Base-by-base conservation (phyloP, 768 basidiomycete genomes). In the Tulasnella calospora region DNA sequence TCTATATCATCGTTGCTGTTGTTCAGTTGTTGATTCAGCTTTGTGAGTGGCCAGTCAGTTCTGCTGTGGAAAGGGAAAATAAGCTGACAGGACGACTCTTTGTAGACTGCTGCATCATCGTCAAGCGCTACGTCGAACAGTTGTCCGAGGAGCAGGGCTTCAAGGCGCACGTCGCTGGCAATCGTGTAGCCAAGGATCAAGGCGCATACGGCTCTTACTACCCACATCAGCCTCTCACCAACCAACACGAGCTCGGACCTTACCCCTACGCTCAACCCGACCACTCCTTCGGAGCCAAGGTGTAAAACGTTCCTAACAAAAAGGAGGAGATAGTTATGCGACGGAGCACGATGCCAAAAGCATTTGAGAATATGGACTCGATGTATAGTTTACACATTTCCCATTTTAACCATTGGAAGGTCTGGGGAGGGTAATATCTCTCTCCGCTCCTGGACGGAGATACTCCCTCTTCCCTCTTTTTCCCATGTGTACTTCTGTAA, bases 81-180 rank as follows among this genome's bases (percentile, higher is more conserved):
- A 0, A 44, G 35, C 41, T 75, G 19, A 75, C 17, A 9, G 21
- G 40, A 8, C 33, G 13, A 27, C 19, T 0, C 38, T 41, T 15
- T n/a, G 46, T 35, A 77, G 76, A 77, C 61, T 35, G 23, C 61
- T 77, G 76, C 76, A 70, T 77, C 76, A 77, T 77, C 76, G 76
- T 77, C 12, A 77, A 77, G 70, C 76, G 76, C 35, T 78, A 78
- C 44, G 77, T 78, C 71, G 77, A 78, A 55, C 77, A 78, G 35
- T 67, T 78, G n/a, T 21, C 44, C 21, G 77, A 78, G 33, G 77
- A 78, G 30, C 77, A 78, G 33, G 77, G 41, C n/a, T 78, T 44
- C 44, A 70, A 71, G 30, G 38, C 35, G 33, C 77, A 78, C 51
- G 70, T 57, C 36, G 77, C 41, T 30, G 77, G 77, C 6, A 78